Conservation (phyloP, 768 basidiomycete species). For the Heimioporus sp. region DNA sequence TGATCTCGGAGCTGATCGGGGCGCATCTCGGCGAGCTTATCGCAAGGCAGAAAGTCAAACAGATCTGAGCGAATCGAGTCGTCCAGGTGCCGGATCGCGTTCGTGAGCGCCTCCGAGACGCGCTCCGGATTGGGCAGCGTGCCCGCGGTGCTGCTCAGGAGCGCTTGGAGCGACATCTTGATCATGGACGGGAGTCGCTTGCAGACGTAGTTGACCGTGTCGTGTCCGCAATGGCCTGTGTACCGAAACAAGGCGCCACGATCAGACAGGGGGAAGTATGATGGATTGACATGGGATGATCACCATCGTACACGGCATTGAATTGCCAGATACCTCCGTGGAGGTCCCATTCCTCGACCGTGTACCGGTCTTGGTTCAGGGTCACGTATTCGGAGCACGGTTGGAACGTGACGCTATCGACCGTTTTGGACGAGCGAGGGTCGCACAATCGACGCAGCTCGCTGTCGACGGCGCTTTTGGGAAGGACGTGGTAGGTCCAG, state of each 20-base stretch:
- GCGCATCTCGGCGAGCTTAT: conserved; percentile 34
- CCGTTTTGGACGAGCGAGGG: conserved; percentile 31
- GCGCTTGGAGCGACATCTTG: conserved; percentile 36
- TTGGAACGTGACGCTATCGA: conserved; percentile 44
- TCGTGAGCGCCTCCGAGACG: conserved; percentile 39
- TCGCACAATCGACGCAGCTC: conserved; percentile 40
- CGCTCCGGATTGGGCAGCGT: conserved; percentile 27
- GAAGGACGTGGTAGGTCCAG: conserved; percentile 53
- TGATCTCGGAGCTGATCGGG: conserved; percentile 40
- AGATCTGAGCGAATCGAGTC: conserved; percentile 43
- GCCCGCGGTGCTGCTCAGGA: conserved; percentile 25
- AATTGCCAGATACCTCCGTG: conserved; percentile 42
- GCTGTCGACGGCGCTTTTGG: conserved; percentile 37
- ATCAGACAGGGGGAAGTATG: conserved; percentile 5
- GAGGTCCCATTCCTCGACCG: conserved; percentile 40
- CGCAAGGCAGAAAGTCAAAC: conserved; percentile 40
- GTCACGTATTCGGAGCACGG: conserved; percentile 36
- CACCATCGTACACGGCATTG: conserved; percentile 48
- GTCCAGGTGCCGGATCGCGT: conserved; percentile 42
- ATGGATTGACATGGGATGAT: conserved; percentile 2
- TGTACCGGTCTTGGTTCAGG: conserved; percentile 42
- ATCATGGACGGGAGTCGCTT: conserved; percentile 41
- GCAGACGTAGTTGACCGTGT: conserved; percentile 46
- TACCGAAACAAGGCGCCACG: not conserved
- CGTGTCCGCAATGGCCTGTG: conserved; percentile 51